Evolutionary conservation across 306 rosid genomes (phyloP), one percentile per base, ranked within the genome.

Genomic region (Rosa multiflora): DNA sequence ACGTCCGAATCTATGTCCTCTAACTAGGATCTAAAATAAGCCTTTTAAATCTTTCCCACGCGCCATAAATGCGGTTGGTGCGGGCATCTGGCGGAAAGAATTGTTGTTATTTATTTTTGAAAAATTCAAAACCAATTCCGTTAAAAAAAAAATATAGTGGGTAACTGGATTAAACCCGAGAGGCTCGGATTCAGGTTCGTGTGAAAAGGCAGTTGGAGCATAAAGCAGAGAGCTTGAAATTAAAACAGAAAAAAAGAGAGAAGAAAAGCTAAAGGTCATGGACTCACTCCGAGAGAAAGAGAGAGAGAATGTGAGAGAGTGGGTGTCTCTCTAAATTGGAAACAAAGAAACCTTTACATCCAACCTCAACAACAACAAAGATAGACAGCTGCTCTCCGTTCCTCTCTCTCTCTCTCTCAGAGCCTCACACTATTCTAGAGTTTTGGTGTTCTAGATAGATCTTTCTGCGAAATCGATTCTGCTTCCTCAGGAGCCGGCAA

Each of bases 291-390:
- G 37, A 32, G 37, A 32, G 37, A 32, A 2, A 32, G 37, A 32
- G 37, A 32, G 37, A 32, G 37, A 32, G 29, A 26, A 26, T 26
- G 29, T 26, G 29, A 26, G 37, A 29, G 32, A 29, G 32, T 29
- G 32, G 32, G 32, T 29, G 32, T 1, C 29, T 56, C 39, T 76
- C 77, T 81, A 77, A 87, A 87, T 88, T 88, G 89, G 78, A 79
- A 83, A 82, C 85, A 78, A 76, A 92, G 86, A 87, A 84, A 74
- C 81, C 89, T 82, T 78, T 81, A 76, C 85, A 91, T 79, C 88
- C 79, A 26, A 48, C 69, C 9, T 2, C 72, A 62, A 5, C 76
- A 23, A 21, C 78, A 40, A 42, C 81, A 46, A 29, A 55, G 78
- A 42, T 29, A 42, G 11, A 67, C 0, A 17, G 47, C 70, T 39